Base-by-base conservation (phyloP, 495 filamentous ascomycete genomes). In the Penicillium lividum region DNA sequence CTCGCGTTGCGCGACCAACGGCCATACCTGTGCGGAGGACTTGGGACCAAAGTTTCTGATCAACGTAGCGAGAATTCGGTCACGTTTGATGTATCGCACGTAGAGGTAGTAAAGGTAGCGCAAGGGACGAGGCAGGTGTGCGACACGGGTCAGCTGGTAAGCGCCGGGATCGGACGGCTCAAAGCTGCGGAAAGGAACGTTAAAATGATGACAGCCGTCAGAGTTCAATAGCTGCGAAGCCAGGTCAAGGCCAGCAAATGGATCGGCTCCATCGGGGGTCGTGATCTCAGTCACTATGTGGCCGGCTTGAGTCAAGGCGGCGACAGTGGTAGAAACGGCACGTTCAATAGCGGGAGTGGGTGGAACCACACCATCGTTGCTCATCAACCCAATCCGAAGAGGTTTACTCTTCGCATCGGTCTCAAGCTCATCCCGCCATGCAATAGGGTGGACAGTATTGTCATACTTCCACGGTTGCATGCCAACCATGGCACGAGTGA, bases 401-500 rank as follows among this genome's bases (percentile, higher is more conserved):
- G 74, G 84, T 68, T 81, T 83, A 43, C 80, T 78, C 56, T 76
- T 75, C 57, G 82, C 86, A 47, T 88, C 82, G 22, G 76, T 65
- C 57, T 84, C 81, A 5, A 86, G 66, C 4, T 85, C 78, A 10
- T 72, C 71, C 53, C 90, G 77, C 94, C 94, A 98, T 7, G 82
- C 73, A 27, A 98, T 81, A 3, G 94, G 93, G 68, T 94, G 91
- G 1, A 92, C 91, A 1, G 82, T 86, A 53, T 91, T 83, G 62
- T 98, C 94, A 66, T 96, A 96, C 59, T 83, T 86, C 94, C 94
- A 98, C 0, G 93, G 93, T 75, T 90, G 73, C 91, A 96, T 95
- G 18, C 82, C 74, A 40, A 97, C 78, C 40, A 97, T 74, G 25
- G 85, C 83, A 42, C 82, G 82, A n/a, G 89, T 86, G 69, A 98